Evolutionary conservation across 179 eudicot genomes (phyloP).

Genomic region (Carnegiea gigantea): DNA sequence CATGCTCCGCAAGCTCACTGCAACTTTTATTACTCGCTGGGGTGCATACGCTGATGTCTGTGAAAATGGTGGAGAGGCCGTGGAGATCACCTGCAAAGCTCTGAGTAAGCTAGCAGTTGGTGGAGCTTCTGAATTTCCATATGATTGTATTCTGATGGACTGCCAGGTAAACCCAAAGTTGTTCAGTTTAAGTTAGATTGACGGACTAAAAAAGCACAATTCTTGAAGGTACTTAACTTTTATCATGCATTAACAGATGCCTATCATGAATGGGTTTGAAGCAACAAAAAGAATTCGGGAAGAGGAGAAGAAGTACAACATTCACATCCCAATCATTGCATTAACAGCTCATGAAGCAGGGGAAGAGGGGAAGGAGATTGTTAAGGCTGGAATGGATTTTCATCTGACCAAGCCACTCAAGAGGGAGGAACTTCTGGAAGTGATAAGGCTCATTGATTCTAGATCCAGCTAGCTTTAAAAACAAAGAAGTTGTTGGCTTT

Average conservation of each 20-base stretch:
- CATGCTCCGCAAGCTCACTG: conserved; percentile 25
- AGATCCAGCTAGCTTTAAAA: neutral
- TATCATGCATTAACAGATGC: conserved; percentile 50
- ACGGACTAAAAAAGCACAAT: neutral
- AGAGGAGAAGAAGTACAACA: conserved; percentile 50
- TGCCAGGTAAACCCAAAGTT: conserved; percentile 52
- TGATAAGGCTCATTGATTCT: conserved; percentile 15
- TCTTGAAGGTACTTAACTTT: neutral
- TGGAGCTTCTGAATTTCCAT: conserved; percentile 24
- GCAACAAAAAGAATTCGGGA: conserved; percentile 63
- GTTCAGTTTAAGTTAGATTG: neutral
- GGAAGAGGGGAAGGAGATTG: conserved; percentile 44
- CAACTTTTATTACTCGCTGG: conserved; percentile 17
- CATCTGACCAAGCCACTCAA: conserved; percentile 61
- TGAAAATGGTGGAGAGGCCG: conserved; percentile 36
- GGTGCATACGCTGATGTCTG: conserved; percentile 32
- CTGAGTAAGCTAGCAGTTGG: conserved; percentile 7
- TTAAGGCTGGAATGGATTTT: conserved; percentile 62
- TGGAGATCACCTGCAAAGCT: conserved; percentile 26
- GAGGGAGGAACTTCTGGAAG: conserved; percentile 37
- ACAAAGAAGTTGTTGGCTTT: neutral
- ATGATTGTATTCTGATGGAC: conserved; percentile 60
- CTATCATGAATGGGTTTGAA: conserved; percentile 71
- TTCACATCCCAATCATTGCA: conserved; percentile 73
- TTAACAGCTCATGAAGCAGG: conserved; percentile 59